Percentiles rank a stretch among this genome's conserved stretches.
Evolutionary conservation across 2,329 filamentous ascomycete species (phyloP).

Genomic region (Malbranchea zuffiana): DNA sequence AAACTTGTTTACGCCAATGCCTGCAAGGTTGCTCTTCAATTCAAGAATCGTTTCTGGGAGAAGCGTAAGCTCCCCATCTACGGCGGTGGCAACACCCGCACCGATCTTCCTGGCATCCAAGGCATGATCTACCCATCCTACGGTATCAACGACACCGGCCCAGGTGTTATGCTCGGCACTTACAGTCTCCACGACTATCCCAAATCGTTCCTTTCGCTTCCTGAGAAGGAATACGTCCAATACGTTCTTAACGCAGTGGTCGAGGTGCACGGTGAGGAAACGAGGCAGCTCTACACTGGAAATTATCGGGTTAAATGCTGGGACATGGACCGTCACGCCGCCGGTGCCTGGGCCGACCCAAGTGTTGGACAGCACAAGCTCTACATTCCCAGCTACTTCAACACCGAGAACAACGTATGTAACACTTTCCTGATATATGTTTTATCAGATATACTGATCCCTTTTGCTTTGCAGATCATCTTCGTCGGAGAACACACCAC

Average conservation of each 20-base stretch:
- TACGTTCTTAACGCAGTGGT: slow-evolving; percentile 23
- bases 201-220: slow-evolving; percentile 23
- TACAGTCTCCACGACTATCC: slow-evolving; percentile 26
- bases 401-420: slow-evolving; percentile 24
- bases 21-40: slow-evolving; percentile 26
- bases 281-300: slow-evolving; percentile 23
- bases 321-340: slow-evolving; percentile 23
- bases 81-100: slow-evolving; percentile 33
- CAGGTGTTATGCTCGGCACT: slow-evolving; percentile 24
- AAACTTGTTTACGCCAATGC: slow-evolving; percentile 7
- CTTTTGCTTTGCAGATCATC: slow-evolving; percentile 24
- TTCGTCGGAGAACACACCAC: slow-evolving; percentile 29
- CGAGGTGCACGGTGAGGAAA: slow-evolving; percentile 21
- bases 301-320: slow-evolving; percentile 26
- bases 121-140: slow-evolving; percentile 29
- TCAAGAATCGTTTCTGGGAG: slow-evolving; percentile 26
- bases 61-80: slow-evolving; percentile 22
- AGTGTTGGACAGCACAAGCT: slow-evolving; percentile 25
- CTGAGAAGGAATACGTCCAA: slow-evolving; percentile 21
- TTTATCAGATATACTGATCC: slow-evolving; percentile 15
- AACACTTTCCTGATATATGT: slow-evolving; percentile 21
- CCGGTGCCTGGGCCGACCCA: slow-evolving; percentile 23
- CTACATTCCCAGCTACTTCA: slow-evolving; percentile 26
- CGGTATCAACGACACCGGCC: slow-evolving; percentile 27
- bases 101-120: slow-evolving; percentile 24